A percentile compares a stretch with the other conserved stretches of the same genome.
These are phyloP conservation scores for Paraleonurus japonicus DNA, from an alignment of 257 asterid species.

Conservation along the genomic window DNA sequence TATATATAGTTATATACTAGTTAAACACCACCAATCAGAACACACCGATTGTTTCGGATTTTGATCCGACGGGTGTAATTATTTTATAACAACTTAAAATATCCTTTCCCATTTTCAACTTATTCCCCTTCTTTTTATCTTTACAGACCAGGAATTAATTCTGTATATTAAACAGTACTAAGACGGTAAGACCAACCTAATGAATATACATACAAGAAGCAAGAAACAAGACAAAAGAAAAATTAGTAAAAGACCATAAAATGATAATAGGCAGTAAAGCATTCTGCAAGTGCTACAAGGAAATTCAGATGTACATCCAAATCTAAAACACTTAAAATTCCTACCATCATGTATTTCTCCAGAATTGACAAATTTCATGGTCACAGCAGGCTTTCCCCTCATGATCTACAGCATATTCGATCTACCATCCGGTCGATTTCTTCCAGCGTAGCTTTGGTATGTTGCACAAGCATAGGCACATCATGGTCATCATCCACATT, in stretches of 20 bases:
- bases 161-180: background rate
- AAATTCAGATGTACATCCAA: background rate
- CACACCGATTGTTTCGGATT: no score
- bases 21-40: no score
- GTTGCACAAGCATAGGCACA: slow-evolving; percentile 71
- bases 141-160: slow-evolving; percentile 27
- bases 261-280: background rate
- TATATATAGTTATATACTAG: no score
- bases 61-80: no score
- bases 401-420: slow-evolving; percentile 81
- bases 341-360: slow-evolving; percentile 86
- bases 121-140: slow-evolving; percentile 49
- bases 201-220: slow-evolving; percentile 3
- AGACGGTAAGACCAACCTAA: slow-evolving; percentile 4
- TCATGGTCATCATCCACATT: slow-evolving; percentile 35
- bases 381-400: slow-evolving; percentile 85
- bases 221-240: background rate
- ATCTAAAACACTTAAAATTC: slow-evolving; percentile 22
- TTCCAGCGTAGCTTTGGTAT: slow-evolving; percentile 76
- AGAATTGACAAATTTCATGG: slow-evolving; percentile 82
- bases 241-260: background rate
- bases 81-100: no score
- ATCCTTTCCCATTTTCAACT: slow-evolving; percentile 43
- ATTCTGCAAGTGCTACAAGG: slow-evolving; percentile 4
- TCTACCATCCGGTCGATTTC: slow-evolving; percentile 91